These are phyloP conservation scores for Nemania sp. DNA, from an alignment of 2,329 filamentous ascomycete species.

Conservation along the genomic window DNA sequence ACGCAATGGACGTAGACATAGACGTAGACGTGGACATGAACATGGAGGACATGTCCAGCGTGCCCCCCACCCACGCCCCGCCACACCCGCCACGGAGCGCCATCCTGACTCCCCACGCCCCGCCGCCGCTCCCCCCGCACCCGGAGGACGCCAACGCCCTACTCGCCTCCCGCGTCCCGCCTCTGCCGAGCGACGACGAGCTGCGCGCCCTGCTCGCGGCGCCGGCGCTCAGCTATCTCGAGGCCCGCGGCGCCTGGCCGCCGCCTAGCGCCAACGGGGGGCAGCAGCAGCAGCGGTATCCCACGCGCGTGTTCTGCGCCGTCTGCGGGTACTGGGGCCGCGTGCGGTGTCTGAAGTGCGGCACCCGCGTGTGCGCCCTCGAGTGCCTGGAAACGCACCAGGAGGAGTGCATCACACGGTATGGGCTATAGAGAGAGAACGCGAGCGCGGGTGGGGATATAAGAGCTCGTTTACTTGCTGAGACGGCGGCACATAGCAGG, in stretches of 20 bases:
- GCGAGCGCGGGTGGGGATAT: not conserved
- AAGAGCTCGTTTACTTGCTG: no score
- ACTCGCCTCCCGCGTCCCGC: constrained; percentile 61
- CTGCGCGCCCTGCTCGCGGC: constrained; percentile 66
- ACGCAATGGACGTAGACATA: constrained; percentile 35
- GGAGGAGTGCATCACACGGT: constrained; percentile 71
- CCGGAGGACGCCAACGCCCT: constrained; percentile 59
- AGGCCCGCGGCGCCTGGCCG: constrained; percentile 58
- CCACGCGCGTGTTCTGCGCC: constrained; percentile 71
- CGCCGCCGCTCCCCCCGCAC: constrained; percentile 26
- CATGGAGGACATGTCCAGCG: constrained; percentile 54
- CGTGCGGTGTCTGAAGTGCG: constrained; percentile 77
- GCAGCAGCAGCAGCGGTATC: constrained; percentile 46
- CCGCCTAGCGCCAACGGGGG: constrained; percentile 17
- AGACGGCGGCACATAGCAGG: not conserved
- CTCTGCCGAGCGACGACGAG: constrained; percentile 62
- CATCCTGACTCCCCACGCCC: constrained; percentile 28
- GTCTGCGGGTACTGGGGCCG: constrained; percentile 83
- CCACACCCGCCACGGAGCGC: constrained; percentile 34
- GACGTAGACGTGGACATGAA: no score
- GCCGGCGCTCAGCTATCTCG: constrained; percentile 70
- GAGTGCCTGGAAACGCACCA: constrained; percentile 74
- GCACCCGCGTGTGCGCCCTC: constrained; percentile 75
- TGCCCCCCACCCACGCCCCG: constrained; percentile 24
- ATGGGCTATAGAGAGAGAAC: constrained; percentile 50